Conservation (phyloP, 73 alveolate species). For the Blepharisma stoltei region DNA sequence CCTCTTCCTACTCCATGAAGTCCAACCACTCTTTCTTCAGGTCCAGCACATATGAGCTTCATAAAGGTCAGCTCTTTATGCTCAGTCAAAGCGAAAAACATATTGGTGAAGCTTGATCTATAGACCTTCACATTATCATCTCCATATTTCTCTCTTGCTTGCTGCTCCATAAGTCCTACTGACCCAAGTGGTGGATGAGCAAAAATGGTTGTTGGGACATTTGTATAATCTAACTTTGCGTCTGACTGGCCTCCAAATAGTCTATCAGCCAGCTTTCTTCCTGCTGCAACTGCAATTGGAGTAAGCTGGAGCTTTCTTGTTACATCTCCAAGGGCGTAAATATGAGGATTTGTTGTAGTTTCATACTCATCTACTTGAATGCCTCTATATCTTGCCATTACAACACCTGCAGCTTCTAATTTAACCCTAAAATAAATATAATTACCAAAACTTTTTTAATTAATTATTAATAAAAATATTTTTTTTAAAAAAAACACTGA, state of each 20-base stretch:
- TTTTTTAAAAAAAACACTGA: no score
- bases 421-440: no score
- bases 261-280: slow-evolving; percentile 84
- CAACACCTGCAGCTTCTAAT: background rate
- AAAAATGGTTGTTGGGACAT: slow-evolving; percentile 82
- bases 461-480: no score
- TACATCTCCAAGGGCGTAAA: slow-evolving; percentile 93
- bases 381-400: background rate
- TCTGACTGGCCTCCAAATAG: slow-evolving; percentile 66
- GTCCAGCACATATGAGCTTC: slow-evolving; percentile 61
- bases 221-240: slow-evolving; percentile 57
- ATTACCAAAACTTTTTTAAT: no score
- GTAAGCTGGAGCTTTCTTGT: slow-evolving; percentile 76
- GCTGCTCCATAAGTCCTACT: slow-evolving; percentile 68
- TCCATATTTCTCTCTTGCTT: slow-evolving; percentile 65
- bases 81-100: slow-evolving; percentile 72
- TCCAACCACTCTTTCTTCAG: slow-evolving; percentile 87
- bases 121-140: slow-evolving; percentile 59
- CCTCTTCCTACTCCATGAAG: slow-evolving; percentile 83
- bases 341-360: slow-evolving; percentile 72
- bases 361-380: slow-evolving; percentile 73
- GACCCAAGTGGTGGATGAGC: slow-evolving; percentile 83
- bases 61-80: slow-evolving; percentile 55
- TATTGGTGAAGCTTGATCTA: slow-evolving; percentile 65
- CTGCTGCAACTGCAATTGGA: slow-evolving; percentile 96